These are phyloP conservation scores for Nannizziopsis barbatae DNA, from an alignment of 2,329 filamentous ascomycete species.

Conservation along the genomic window DNA sequence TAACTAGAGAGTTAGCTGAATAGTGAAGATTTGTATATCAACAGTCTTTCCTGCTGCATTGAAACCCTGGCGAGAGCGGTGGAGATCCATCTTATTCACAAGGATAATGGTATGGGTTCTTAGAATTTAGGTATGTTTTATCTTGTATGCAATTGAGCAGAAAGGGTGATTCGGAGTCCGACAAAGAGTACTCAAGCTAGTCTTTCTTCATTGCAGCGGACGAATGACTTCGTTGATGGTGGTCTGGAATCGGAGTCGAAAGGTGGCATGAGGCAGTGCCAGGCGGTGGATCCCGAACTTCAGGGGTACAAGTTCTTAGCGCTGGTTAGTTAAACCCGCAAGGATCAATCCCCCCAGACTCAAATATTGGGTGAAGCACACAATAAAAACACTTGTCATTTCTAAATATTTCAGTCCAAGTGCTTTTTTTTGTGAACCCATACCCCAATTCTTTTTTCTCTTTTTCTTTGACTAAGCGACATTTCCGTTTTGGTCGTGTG, in stretches of 20 bases:
- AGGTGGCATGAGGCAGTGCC: not conserved
- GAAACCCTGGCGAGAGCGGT: too few species aligned
- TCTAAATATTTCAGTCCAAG: not conserved
- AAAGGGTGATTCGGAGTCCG: too few species aligned
- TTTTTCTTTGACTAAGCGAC: not conserved
- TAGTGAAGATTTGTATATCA: too few species aligned
- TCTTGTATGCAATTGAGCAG: too few species aligned
- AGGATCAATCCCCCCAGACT: not conserved
- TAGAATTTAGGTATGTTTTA: too few species aligned
- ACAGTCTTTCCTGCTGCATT: too few species aligned
- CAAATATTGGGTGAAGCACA: slow-evolving; percentile 1
- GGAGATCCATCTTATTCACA: too few species aligned
- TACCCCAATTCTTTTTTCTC: not conserved
- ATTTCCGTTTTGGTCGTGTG: not conserved
- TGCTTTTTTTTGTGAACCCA: not conserved
- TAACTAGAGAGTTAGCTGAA: too few species aligned
- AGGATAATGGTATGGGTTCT: too few species aligned
- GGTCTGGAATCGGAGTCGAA: too few species aligned
- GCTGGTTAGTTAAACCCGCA: not conserved
- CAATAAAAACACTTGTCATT: slow-evolving; percentile 6
- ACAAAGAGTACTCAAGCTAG: not conserved
- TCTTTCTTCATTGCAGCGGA: not conserved
- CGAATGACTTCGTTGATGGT: too few species aligned
- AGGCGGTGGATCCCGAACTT: not conserved
- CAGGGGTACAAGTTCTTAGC: not conserved